Evolutionary conservation across 2,329 filamentous ascomycete species (phyloP).

Genomic region (Xylariaceae sp.): DNA sequence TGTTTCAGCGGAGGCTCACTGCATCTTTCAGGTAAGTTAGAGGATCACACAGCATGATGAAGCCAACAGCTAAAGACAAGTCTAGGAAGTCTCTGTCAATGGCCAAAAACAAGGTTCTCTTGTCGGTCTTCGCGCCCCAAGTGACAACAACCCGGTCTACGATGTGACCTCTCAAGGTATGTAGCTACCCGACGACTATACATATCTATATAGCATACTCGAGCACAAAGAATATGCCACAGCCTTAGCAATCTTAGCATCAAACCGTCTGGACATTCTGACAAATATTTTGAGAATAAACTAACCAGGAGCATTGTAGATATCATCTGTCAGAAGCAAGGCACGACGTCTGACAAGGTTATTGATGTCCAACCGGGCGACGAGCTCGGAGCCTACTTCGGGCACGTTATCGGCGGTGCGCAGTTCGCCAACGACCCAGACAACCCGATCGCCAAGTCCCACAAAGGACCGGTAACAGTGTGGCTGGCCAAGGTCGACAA

Average conservation of each 20-base stretch:
- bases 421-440: constrained; percentile 53
- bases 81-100: constrained; percentile 50
- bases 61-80: constrained; percentile 14
- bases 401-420: constrained; percentile 56
- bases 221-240: background rate
- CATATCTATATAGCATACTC: background rate
- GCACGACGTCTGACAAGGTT: constrained; percentile 45
- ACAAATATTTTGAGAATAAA: background rate
- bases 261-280: no score
- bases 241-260: background rate
- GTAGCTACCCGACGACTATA: background rate
- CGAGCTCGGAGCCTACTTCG: constrained; percentile 54
- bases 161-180: constrained; percentile 47
- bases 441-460: constrained; percentile 57
- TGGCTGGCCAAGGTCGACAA: constrained; percentile 58
- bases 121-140: constrained; percentile 50
- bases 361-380: constrained; percentile 55
- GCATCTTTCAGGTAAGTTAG: constrained; percentile 46
- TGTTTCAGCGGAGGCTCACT: constrained; percentile 43
- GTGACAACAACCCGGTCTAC: constrained; percentile 56
- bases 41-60: background rate
- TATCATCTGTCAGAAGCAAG: constrained; percentile 53
- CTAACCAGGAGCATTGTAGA: constrained; percentile 28
- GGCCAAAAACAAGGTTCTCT: constrained; percentile 47
- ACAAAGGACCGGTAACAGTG: constrained; percentile 57